Conservation (phyloP, 2,329 filamentous ascomycete species). For the Clonostachys rosea region DNA sequence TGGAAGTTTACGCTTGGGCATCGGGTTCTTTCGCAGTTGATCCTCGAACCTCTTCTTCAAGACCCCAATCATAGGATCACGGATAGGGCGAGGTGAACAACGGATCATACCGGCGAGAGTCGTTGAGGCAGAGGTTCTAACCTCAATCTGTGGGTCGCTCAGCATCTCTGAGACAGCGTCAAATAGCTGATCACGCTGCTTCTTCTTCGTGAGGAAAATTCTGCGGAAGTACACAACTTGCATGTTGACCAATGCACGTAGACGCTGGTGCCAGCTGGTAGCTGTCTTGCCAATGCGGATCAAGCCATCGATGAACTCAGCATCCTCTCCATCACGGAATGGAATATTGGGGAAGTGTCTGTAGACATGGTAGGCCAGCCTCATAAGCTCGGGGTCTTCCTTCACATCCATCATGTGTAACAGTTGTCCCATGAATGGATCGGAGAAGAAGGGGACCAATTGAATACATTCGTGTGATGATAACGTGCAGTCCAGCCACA, state of each 20-base stretch:
- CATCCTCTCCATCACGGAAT: constrained; percentile 80
- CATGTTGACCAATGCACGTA: constrained; percentile 95
- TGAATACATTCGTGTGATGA: constrained; percentile 91
- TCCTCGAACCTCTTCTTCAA: constrained; percentile 77
- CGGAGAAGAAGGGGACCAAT: constrained; percentile 85
- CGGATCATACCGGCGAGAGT: constrained; percentile 97
- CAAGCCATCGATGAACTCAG: constrained; percentile 76
- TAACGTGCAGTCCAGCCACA: constrained; percentile 90
- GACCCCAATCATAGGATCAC: constrained; percentile 69
- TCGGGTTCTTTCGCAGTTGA: constrained; percentile 75
- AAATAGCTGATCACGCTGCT: constrained; percentile 77
- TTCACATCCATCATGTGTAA: constrained; percentile 99
- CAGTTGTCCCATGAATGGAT: constrained; percentile 84
- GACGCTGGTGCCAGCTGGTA: constrained; percentile 88
- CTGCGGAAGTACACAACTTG: constrained; percentile 98
- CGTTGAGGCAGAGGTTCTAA: constrained; percentile 85
- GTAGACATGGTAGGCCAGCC: constrained; percentile 93
- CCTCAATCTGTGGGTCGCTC: constrained; percentile 85
- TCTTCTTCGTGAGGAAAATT: constrained; percentile 75
- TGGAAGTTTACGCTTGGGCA: constrained; percentile 66
- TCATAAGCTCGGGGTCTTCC: constrained; percentile 93
- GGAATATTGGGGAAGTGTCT: constrained; percentile 94
- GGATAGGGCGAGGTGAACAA: constrained; percentile 79
- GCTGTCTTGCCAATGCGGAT: constrained; percentile 84
- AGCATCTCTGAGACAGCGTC: constrained; percentile 95